phyloP scores from a whole-genome alignment of 371 early-diverging fungal genomes.

The Rhizomucor pusillus region DNA sequence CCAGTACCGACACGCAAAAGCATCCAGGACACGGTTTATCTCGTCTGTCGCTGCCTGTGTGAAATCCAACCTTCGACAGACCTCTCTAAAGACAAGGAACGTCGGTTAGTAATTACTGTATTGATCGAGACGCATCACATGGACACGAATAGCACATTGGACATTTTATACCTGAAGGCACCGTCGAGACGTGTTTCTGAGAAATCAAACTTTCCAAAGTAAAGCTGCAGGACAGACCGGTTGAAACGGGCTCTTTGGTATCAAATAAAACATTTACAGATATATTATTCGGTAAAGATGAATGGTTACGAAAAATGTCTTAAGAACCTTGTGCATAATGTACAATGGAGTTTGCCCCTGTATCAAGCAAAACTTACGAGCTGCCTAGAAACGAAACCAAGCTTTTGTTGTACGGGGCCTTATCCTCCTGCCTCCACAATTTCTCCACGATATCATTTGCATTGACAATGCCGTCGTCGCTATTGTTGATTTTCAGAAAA shows the following conservation, averaged over 20 bases:
- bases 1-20: conserved; percentile 8
- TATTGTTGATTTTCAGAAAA: neutral
- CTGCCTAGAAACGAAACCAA: neutral
- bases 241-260: conserved; percentile 2
- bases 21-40: conserved; percentile 2
- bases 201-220: too few relatives aligned
- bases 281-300: too few relatives aligned
- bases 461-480: neutral
- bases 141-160: neutral
- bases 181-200: conserved; percentile 47
- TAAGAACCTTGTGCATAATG: too few relatives aligned
- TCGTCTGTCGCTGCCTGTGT: neutral
- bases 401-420: neutral
- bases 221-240: conserved; percentile 10
- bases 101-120: too few relatives aligned
- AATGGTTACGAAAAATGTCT: too few relatives aligned
- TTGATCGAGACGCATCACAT: too few relatives aligned
- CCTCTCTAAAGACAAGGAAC: neutral
- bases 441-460: conserved; percentile 1
- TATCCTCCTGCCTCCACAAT: neutral
- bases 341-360: neutral
- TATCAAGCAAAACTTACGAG: neutral
- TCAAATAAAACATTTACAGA: too few relatives aligned
- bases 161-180: conserved; percentile 55
- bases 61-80: conserved; percentile 7